A percentile compares a stretch with the other conserved stretches of the same genome.
These are phyloP conservation scores for Hysterium pulicare DNA, from an alignment of 2,329 filamentous ascomycete species.

Conservation along the genomic window DNA sequence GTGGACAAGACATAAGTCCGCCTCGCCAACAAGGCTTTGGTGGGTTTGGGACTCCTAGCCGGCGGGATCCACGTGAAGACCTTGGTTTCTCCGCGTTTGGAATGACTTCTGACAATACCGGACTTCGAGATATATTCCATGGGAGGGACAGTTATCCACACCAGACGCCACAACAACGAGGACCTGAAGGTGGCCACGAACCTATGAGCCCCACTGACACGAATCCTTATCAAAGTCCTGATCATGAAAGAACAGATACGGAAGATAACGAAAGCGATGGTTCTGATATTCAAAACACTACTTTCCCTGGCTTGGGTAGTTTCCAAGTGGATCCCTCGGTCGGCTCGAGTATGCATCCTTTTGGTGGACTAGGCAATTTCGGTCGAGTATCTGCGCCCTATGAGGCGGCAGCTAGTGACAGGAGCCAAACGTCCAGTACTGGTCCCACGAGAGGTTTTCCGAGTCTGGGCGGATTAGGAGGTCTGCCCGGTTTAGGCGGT, in stretches of 20 bases:
- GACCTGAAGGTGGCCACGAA: slow-evolving; percentile 54
- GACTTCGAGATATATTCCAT: slow-evolving; percentile 56
- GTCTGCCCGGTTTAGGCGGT: slow-evolving; percentile 57
- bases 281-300: slow-evolving; percentile 50
- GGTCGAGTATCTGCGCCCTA: slow-evolving; percentile 39
- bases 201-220: slow-evolving; percentile 90
- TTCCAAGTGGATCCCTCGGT: slow-evolving; percentile 48
- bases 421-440: slow-evolving; percentile 88
- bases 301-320: slow-evolving; percentile 52
- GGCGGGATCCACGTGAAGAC: slow-evolving; percentile 55
- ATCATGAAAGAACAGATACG: slow-evolving; percentile 66
- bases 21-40: slow-evolving; percentile 43
- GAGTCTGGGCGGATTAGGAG: slow-evolving; percentile 57
- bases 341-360: slow-evolving; percentile 46
- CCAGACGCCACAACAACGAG: slow-evolving; percentile 49
- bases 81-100: slow-evolving; percentile 59
- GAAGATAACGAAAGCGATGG: slow-evolving; percentile 58
- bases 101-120: slow-evolving; percentile 56
- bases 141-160: slow-evolving; percentile 58
- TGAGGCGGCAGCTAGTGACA: slow-evolving; percentile 70
- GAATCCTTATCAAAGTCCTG: slow-evolving; percentile 92
- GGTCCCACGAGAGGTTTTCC: slow-evolving; percentile 71
- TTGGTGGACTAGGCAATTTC: slow-evolving; percentile 57
- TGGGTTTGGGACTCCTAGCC: slow-evolving; percentile 40
- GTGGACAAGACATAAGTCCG: slow-evolving; percentile 66